Evolutionary conservation across 2,329 filamentous ascomycete genomes (phyloP).

Genomic region (Aspergillus sp.): DNA sequence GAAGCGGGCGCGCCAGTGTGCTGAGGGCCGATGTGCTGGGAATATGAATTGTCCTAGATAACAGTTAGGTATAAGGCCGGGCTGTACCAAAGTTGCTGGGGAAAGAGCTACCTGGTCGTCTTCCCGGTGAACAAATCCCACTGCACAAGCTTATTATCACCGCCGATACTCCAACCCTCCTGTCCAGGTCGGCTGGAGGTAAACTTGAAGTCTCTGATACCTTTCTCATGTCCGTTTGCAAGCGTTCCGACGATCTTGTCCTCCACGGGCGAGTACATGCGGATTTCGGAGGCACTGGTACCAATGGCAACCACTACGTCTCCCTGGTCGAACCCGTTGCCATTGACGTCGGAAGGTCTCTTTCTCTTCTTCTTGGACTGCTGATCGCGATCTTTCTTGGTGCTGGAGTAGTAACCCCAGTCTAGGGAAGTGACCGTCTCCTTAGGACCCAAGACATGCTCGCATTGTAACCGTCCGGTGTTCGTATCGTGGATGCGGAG

Average conservation of each 20-base stretch:
- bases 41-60: conserved; percentile 45
- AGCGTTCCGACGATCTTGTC: conserved; percentile 50
- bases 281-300: conserved; percentile 51
- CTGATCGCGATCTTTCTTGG: conserved; percentile 38
- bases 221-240: conserved; percentile 50
- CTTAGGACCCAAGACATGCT: conserved; percentile 51
- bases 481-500: conserved; percentile 55
- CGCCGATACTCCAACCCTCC: conserved; percentile 57
- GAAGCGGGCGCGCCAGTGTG: conserved; percentile 45
- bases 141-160: conserved; percentile 55
- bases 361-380: conserved; percentile 56
- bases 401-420: conserved; percentile 50
- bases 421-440: conserved; percentile 53
- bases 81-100: conserved; percentile 8
- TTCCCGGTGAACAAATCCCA: conserved; percentile 52
- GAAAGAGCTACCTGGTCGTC: conserved; percentile 43
- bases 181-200: conserved; percentile 40
- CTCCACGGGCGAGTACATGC: conserved; percentile 53
- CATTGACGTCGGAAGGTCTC: conserved; percentile 47
- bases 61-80: conserved; percentile 17
- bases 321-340: conserved; percentile 38
- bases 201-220: conserved; percentile 55
- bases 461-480: conserved; percentile 53
- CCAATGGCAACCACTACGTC: conserved; percentile 53
- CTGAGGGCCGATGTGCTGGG: conserved; percentile 43